Conservation (phyloP, 164 flowering plant species). For the Annona cherimola region DNA sequence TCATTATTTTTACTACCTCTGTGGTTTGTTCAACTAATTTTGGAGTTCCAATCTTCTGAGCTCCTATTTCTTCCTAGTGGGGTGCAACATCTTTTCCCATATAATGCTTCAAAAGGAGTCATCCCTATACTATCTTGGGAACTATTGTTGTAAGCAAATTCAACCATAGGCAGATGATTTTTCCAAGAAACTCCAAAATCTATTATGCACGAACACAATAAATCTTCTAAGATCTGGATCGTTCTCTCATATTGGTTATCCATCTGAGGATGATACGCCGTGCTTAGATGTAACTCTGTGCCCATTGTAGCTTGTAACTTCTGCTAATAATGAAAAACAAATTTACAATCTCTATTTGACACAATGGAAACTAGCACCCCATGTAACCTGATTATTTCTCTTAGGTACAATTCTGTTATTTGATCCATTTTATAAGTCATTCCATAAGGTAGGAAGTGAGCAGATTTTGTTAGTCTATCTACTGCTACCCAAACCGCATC, state of each 20-base stretch:
- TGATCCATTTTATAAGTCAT: not conserved
- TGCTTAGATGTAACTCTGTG: not conserved
- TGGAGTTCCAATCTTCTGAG: not conserved
- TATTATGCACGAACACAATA: not conserved
- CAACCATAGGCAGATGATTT: not conserved
- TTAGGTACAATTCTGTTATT: not conserved
- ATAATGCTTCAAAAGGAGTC: no score
- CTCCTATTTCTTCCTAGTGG: not conserved
- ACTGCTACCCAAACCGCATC: constrained; percentile 1
- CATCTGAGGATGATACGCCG: not conserved
- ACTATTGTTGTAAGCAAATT: not conserved
- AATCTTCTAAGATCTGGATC: constrained; percentile 1
- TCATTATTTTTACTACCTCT: not conserved
- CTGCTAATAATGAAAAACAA: not conserved
- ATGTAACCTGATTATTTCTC: not conserved
- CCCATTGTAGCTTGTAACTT: not conserved
- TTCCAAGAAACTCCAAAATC: constrained; percentile 7
- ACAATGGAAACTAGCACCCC: not conserved
- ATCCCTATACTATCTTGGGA: not conserved
- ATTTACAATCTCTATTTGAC: not conserved
- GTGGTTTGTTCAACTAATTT: not conserved
- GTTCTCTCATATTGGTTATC: not conserved
- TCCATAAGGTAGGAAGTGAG: not conserved
- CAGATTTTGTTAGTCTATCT: not conserved
- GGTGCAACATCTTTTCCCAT: not conserved